Evolutionary conservation across 306 rosid genomes (phyloP).

Genomic region (Mimosa pudica): DNA sequence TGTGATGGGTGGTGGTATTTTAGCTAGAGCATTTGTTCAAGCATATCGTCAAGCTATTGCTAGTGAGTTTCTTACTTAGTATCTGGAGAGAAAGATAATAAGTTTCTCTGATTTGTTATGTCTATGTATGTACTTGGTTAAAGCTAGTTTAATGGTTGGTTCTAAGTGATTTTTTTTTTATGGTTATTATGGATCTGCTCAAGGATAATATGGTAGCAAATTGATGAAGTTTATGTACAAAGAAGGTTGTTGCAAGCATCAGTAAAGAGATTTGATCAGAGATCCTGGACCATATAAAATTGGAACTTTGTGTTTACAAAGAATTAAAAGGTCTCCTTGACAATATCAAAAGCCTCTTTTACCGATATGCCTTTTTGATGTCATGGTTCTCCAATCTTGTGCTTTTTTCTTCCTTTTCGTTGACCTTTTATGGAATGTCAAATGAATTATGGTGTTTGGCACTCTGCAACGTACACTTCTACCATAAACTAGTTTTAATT

Average conservation of each 20-base stretch:
- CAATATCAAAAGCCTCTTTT: neutral
- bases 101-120: neutral
- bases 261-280: neutral
- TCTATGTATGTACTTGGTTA: neutral
- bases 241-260: neutral
- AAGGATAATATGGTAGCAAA: neutral
- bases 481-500: too few relatives aligned
- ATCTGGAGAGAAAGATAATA: neutral
- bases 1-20: conserved; percentile 76
- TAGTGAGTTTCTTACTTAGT: conserved; percentile 48
- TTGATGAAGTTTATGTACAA: neutral
- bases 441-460: too few relatives aligned
- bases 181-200: neutral
- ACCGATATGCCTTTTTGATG: neutral
- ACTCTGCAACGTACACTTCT: too few relatives aligned
- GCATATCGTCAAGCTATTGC: conserved; percentile 87
- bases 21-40: conserved; percentile 78
- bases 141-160: neutral
- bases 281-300: neutral
- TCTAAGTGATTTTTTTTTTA: neutral
- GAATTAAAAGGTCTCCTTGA: neutral
- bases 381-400: too few relatives aligned
- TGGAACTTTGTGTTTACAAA: neutral
- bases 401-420: too few relatives aligned
- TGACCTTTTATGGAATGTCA: too few relatives aligned